Base-by-base conservation (phyloP, 2,329 filamentous ascomycete species). In the Scytalidium sp. region DNA sequence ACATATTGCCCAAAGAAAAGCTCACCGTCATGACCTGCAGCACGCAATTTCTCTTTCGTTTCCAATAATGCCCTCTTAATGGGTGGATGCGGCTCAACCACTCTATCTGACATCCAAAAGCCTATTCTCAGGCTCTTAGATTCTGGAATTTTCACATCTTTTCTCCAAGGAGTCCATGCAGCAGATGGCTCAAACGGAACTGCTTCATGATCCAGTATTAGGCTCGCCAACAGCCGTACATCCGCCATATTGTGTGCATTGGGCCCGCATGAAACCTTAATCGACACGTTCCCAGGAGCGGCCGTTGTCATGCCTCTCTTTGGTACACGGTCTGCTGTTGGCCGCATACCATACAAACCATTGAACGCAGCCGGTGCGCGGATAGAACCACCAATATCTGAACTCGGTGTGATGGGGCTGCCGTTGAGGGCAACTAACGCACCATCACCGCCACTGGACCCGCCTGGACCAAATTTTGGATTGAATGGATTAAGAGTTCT, bases 41-140 rank as follows among this genome's bases (percentile, higher is more conserved):
- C 54, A 39, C 62, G 54, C 0, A 84, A 66, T 10, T 63, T 65
- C 2, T 61, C 56, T 0, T 64, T 67, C 1, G 70, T 64, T 2
- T 63, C 60, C 2, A 67, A 54, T 0, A 83, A 57, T 1, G 76
- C 71, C 2, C 79, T 70, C 1, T 67, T 60, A 10, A 83, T 58
- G 0, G 80, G 77, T 0, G 80, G 79, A 43, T 84, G 79, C 0
- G 76, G 71, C 23, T 68, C 74, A 3, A 83, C 79, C 0, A 81
- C 73, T 0, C 73, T 75, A 45, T 84, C 80, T 36, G 80, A 76
- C 3, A 67, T 56, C 32, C 80, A 67, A 0, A 62, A 27, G 2
- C 57, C 61, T 45, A 62, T 53, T 10, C 53, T 47, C 5, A 59
- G 50, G 25, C 47, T 55, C 6, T 45, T 46, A 9, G 41, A 47